Evolutionary conservation across 73 alveolate species (phyloP).

Genomic region (Durusdinium trenchii): DNA sequence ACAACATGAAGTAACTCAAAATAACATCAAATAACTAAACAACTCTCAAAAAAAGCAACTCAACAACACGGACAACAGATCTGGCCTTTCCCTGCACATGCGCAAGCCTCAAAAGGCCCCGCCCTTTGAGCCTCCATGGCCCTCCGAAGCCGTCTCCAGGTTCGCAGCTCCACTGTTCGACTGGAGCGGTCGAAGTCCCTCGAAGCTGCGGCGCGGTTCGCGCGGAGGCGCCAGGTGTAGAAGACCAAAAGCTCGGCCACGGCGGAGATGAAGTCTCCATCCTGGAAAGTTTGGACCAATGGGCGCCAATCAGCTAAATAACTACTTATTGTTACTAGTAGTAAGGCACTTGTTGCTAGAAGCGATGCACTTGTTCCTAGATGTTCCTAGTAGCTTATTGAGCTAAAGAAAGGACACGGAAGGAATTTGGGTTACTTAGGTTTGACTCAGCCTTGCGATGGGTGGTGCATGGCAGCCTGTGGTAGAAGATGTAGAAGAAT

Average conservation of each 20-base stretch:
- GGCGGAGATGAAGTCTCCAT: not conserved
- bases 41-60: no score
- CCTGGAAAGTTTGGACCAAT: no score
- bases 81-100: slow-evolving; percentile 87
- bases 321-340: no score
- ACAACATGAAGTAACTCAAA: not conserved
- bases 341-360: no score
- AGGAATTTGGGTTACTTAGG: no score
- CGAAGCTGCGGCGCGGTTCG: not conserved
- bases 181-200: not conserved
- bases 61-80: not conserved
- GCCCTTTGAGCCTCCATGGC: not conserved
- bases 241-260: slow-evolving; percentile 38
- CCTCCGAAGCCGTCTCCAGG: slow-evolving; percentile 48
- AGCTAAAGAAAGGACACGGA: no score
- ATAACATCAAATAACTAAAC: not conserved
- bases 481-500: no score
- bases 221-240: not conserved
- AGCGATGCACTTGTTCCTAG: no score
- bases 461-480: no score
- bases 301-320: no score
- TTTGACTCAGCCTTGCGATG: no score
- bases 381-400: no score
- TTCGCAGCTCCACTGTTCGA: slow-evolving; percentile 6
- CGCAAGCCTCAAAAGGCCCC: slow-evolving; percentile 54